These are phyloP conservation scores for Chlamydomonas reinhardtii DNA, from an alignment of 163 green algal genomes.

Conservation along the genomic window DNA sequence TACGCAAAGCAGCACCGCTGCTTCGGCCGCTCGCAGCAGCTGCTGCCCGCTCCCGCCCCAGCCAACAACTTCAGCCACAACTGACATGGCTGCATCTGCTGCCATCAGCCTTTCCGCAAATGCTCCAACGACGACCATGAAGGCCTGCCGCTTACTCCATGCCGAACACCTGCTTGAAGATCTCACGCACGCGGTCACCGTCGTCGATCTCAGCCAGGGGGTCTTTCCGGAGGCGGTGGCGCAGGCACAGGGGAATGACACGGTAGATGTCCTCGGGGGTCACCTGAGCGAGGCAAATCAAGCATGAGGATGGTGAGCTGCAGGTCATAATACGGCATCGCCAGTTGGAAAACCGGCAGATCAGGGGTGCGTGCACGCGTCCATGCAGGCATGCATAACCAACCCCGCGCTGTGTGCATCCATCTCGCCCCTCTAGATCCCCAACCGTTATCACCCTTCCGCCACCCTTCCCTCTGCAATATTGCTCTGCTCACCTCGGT, in stretches of 20 bases:
- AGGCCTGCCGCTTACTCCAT: constrained; percentile 65
- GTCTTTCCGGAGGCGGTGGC: constrained; percentile 95
- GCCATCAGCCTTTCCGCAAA: not conserved
- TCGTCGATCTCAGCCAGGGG: constrained; percentile 90
- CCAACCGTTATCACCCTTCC: not conserved
- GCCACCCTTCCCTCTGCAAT: not conserved
- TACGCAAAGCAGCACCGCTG: too few species aligned
- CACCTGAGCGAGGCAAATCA: not conserved
- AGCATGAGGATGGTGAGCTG: too few species aligned
- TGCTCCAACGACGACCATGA: not conserved
- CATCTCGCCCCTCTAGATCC: too few species aligned
- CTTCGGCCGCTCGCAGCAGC: not conserved
- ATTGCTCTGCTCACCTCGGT: constrained; percentile 69
- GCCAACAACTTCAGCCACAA: not conserved
- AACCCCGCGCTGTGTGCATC: too few species aligned
- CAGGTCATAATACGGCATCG: too few species aligned
- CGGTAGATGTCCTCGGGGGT: constrained; percentile 88
- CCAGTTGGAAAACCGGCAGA: too few species aligned
- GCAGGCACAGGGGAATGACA: constrained; percentile 91
- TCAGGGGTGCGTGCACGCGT: too few species aligned
- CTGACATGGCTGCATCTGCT: too few species aligned
- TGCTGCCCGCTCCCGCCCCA: not conserved
- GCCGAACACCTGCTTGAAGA: constrained; percentile 75
- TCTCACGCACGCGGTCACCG: constrained; percentile 69
- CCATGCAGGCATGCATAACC: too few species aligned